Percentiles rank a stretch among this genome's conserved stretches.
phyloP scores from a whole-genome alignment of 805 yeast species.

The Wickerhamiella bombiphila region DNA sequence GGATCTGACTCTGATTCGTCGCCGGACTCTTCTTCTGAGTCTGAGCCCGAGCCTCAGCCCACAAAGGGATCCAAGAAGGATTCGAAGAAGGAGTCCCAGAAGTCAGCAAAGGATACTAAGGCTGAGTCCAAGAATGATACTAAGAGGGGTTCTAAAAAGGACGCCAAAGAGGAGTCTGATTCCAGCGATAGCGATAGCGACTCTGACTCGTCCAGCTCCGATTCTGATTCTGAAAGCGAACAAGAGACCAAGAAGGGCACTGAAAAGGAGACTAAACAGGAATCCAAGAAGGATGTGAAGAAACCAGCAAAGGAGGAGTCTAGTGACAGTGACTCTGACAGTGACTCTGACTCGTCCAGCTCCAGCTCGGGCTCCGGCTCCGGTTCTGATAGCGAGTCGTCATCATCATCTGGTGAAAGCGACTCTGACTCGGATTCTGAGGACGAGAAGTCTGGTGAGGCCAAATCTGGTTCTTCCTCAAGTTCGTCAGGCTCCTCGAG shows the following conservation, averaged over 20 bases:
- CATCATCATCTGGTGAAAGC: conserved; percentile 19
- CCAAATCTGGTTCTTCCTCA: conserved; percentile 7
- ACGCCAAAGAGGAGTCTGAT: too few relatives aligned
- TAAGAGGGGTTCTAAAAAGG: too few relatives aligned
- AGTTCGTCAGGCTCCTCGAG: conserved; percentile 17
- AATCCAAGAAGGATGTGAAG: conserved; percentile 12
- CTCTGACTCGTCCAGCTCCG: conserved; percentile 11
- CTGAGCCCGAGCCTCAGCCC: conserved; percentile 6
- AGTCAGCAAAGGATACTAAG: conserved; percentile 3
- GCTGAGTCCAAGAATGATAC: conserved; percentile 3
- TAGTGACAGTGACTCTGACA: conserved; percentile 11
- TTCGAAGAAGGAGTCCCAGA: conserved; percentile 5
- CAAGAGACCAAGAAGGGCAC: not conserved
- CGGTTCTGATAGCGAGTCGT: conserved; percentile 20
- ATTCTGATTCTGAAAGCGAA: too few relatives aligned
- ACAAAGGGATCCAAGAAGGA: conserved; percentile 1
- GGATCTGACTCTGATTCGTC: conserved; percentile 20
- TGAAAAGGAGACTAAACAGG: conserved; percentile 3
- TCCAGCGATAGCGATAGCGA: conserved; percentile 1
- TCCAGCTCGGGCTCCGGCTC: conserved; percentile 23
- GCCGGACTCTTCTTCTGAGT: conserved; percentile 20
- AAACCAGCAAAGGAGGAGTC: conserved; percentile 8
- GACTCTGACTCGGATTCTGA: conserved; percentile 20
- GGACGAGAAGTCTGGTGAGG: conserved; percentile 10
- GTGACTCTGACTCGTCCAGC: conserved; percentile 15